Conservation (phyloP, 805 yeast species). For the Diddensiella transvaalensis region DNA sequence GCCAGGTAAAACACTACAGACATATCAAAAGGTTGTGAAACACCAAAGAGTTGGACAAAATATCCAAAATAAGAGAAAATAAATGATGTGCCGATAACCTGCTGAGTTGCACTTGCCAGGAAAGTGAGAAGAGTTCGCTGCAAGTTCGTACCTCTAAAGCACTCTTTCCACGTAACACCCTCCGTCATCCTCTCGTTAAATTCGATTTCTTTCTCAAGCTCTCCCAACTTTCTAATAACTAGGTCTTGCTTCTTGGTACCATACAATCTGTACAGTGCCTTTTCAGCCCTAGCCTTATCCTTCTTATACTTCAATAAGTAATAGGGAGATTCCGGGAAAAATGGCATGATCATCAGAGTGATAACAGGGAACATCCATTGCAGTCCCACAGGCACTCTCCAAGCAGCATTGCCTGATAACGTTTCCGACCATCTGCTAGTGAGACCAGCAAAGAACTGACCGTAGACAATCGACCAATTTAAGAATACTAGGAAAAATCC, state of each 20-base stretch:
- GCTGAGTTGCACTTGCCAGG: background rate
- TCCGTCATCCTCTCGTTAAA: background rate
- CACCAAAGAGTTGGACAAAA: too few species aligned
- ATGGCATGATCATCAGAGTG: conserved; percentile 5
- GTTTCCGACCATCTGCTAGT: conserved; percentile 7
- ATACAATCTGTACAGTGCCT: background rate
- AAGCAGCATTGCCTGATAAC: background rate
- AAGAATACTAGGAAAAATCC: conserved; percentile 9
- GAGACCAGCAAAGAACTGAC: conserved; percentile 11
- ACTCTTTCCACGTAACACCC: background rate
- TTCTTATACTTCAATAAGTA: conserved; percentile 1
- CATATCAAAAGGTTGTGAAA: too few species aligned
- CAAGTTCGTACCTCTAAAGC: background rate
- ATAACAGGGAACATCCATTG: conserved; percentile 10
- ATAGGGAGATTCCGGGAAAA: conserved; percentile 10
- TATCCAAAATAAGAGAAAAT: too few species aligned
- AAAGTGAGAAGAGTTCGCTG: background rate
- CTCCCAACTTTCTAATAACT: background rate
- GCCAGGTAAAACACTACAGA: too few species aligned
- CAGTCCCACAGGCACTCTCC: conserved; percentile 6
- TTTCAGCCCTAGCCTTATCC: background rate
- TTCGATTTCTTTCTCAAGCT: background rate
- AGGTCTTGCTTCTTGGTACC: background rate
- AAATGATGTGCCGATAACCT: too few species aligned
- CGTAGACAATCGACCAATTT: conserved; percentile 9